Conservation (phyloP, 306 rosid species). For the Rubus parviflorus region DNA sequence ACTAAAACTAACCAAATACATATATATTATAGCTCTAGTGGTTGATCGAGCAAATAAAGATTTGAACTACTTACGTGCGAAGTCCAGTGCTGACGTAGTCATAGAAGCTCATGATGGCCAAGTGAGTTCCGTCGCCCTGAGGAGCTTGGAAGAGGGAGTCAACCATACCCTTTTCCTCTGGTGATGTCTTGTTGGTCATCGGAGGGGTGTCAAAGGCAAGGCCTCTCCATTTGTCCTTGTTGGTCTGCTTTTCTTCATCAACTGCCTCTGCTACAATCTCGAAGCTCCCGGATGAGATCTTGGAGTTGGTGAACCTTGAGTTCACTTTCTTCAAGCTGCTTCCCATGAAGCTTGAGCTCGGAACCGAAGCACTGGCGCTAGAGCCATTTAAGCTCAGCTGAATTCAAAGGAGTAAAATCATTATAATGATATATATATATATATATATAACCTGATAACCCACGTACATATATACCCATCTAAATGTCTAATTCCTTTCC, state of each 20-base stretch:
- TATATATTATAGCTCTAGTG: neutral
- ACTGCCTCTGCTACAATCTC: constrained; percentile 48
- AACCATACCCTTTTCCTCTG: constrained; percentile 93
- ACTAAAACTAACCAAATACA: neutral
- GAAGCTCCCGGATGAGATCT: constrained; percentile 50
- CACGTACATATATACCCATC: neutral
- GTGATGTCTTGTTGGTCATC: constrained; percentile 98
- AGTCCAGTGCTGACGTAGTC: constrained; percentile 86
- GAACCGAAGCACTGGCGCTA: constrained; percentile 49
- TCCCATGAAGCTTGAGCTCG: constrained; percentile 74
- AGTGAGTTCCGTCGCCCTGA: constrained; percentile 55
- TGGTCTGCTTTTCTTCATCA: constrained; percentile 52
- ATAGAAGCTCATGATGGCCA: constrained; percentile 78
- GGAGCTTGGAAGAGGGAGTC: constrained; percentile 90
- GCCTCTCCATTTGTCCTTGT: constrained; percentile 65
- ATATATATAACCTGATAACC: neutral
- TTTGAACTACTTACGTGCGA: constrained; percentile 42
- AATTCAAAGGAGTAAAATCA: neutral
- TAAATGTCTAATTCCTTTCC: neutral
- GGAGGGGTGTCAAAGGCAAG: constrained; percentile 67
- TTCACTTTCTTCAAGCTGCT: constrained; percentile 72
- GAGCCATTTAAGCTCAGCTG: constrained; percentile 75
- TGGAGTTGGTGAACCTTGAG: constrained; percentile 43
- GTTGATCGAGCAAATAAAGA: neutral
- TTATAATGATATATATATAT: neutral